These are phyloP conservation scores for Wakefieldia striispora DNA, from an alignment of 768 basidiomycete genomes.

Conservation along the genomic window DNA sequence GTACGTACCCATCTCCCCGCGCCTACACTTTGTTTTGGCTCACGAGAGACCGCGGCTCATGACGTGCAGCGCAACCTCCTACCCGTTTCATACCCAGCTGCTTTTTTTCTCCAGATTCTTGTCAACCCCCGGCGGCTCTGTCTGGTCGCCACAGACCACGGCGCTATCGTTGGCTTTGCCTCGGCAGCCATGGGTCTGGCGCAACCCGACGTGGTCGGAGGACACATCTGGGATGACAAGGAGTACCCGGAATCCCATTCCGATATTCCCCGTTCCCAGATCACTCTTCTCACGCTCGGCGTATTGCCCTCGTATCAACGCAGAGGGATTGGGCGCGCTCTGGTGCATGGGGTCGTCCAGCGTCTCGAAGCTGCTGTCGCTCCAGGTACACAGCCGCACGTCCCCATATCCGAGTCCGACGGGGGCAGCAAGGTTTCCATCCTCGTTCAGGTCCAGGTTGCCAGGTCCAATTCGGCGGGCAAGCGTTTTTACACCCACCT, in stretches of 20 bases:
- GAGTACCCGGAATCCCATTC: background rate
- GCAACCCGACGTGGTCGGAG: background rate
- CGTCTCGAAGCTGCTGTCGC: conserved; percentile 16
- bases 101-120: conserved; percentile 34
- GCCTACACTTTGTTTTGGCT: background rate
- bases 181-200: conserved; percentile 21
- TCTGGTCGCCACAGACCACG: conserved; percentile 24
- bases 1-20: conserved; percentile 10
- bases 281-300: conserved; percentile 32
- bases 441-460: conserved; percentile 29
- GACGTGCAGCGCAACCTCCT: conserved; percentile 22
- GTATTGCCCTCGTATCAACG: conserved; percentile 28
- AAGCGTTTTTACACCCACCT: conserved; percentile 28
- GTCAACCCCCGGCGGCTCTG: conserved; percentile 30
- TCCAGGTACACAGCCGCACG: background rate
- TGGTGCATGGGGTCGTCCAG: conserved; percentile 28
- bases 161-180: conserved; percentile 26
- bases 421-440: conserved; percentile 16
- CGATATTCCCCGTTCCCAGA: conserved; percentile 11
- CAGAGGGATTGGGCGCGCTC: conserved; percentile 27
- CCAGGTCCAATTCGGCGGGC: conserved; percentile 23
- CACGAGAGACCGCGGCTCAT: background rate
- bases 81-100: conserved; percentile 25
- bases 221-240: background rate
- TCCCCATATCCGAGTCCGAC: background rate